Percentiles rank a stretch among this genome's conserved stretches.
These are phyloP conservation scores for Oehlia diaphana DNA, from an alignment of 192 early-diverging fungal genomes.

Conservation along the genomic window DNA sequence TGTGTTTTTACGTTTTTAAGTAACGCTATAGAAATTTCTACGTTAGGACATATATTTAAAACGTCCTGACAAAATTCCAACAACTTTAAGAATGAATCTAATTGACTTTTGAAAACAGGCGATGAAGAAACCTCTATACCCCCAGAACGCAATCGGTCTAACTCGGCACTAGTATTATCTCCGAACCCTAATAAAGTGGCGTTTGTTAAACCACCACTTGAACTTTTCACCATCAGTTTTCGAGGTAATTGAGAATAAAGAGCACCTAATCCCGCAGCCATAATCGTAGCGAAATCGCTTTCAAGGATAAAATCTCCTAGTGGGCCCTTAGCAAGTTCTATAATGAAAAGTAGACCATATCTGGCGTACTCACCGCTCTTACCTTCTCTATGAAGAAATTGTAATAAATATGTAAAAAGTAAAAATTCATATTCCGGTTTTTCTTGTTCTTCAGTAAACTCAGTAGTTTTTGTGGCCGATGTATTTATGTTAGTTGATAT, in stretches of 20 bases:
- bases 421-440: constrained; percentile 75
- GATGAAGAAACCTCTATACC: constrained; percentile 59
- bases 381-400: constrained; percentile 89
- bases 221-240: constrained; percentile 61
- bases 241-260: constrained; percentile 89
- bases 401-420: constrained; percentile 85
- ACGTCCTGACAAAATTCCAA: constrained; percentile 76
- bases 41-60: constrained; percentile 67
- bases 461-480: constrained; percentile 47
- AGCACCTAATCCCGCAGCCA: constrained; percentile 83
- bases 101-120: constrained; percentile 60
- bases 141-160: constrained; percentile 33
- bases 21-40: constrained; percentile 58
- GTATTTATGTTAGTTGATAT: constrained; percentile 22
- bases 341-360: constrained; percentile 79
- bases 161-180: constrained; percentile 33
- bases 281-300: constrained; percentile 80
- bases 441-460: constrained; percentile 43
- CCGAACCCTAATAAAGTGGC: constrained; percentile 37
- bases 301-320: constrained; percentile 80
- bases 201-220: constrained; percentile 43
- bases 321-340: constrained; percentile 76
- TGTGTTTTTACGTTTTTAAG: constrained; percentile 68
- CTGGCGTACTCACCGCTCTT: constrained; percentile 83
- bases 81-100: constrained; percentile 68